Conservation (phyloP, 805 yeast genomes). For the Schwanniomyces yamadae region DNA sequence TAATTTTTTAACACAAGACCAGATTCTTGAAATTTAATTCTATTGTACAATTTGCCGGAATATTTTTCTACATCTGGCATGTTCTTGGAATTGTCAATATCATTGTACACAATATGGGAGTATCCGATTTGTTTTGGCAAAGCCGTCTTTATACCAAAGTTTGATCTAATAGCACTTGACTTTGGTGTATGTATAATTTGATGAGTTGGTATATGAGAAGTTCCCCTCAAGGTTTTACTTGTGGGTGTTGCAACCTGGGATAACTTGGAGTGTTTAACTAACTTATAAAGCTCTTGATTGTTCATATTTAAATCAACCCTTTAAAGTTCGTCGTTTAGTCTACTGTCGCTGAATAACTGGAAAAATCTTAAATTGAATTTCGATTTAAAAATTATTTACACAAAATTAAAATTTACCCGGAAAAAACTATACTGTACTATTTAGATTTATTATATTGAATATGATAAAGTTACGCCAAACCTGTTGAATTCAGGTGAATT, state of each 20-base stretch:
- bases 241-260: constrained; percentile 47
- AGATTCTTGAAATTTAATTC: constrained; percentile 66
- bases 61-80: constrained; percentile 71
- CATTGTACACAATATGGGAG: constrained; percentile 60
- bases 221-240: constrained; percentile 27
- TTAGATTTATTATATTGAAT: constrained; percentile 51
- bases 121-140: constrained; percentile 62
- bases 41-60: constrained; percentile 58
- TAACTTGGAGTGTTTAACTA: constrained; percentile 40
- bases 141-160: constrained; percentile 73
- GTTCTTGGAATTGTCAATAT: constrained; percentile 63
- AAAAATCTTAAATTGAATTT: constrained; percentile 2
- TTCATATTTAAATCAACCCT: constrained; percentile 15
- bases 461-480: constrained; percentile 63
- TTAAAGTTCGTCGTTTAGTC: background rate
- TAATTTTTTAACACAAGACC: constrained; percentile 48
- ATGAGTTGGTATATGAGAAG: constrained; percentile 54
- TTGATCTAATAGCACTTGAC: constrained; percentile 60
- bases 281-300: constrained; percentile 31
- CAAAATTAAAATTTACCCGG: constrained; percentile 3
- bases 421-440: background rate
- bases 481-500: constrained; percentile 47
- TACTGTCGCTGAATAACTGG: background rate
- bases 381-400: constrained; percentile 1
- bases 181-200: constrained; percentile 72